Conservation (phyloP, 1,284 basidiomycete genomes). For the Pisolithus thermaeus region DNA sequence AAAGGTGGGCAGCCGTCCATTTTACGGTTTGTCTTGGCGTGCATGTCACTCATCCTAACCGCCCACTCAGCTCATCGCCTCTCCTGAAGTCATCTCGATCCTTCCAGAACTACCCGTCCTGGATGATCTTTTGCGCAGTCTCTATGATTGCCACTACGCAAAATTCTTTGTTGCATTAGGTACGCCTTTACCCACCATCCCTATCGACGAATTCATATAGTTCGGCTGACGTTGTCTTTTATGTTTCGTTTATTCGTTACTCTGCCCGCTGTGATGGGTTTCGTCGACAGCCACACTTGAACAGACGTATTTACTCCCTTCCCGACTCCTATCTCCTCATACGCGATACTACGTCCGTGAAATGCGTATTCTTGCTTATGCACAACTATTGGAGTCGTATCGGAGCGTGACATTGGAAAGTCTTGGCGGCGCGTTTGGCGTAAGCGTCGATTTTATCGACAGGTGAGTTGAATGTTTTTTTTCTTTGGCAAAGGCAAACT, state of each 20-base stretch:
- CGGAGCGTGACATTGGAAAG: conserved; percentile 86
- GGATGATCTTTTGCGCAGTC: conserved; percentile 63
- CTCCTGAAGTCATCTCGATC: conserved; percentile 70
- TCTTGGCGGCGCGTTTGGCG: conserved; percentile 86
- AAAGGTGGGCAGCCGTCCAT: conserved; percentile 51
- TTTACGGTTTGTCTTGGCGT: background rate
- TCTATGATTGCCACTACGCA: conserved; percentile 93
- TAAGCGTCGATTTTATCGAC: conserved; percentile 86
- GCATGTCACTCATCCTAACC: conserved; percentile 1
- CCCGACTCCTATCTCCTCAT: conserved; percentile 82
- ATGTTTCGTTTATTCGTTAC: too few species aligned
- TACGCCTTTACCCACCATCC: conserved; percentile 27
- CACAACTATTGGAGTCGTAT: conserved; percentile 90
- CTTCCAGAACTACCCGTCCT: conserved; percentile 67
- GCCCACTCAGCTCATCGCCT: conserved; percentile 46
- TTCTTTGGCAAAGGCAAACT: background rate
- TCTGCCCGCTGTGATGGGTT: too few species aligned
- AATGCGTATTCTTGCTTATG: conserved; percentile 94
- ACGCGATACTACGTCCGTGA: conserved; percentile 91
- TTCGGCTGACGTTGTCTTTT: too few species aligned
- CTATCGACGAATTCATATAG: too few species aligned
- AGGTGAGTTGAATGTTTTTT: conserved; percentile 41
- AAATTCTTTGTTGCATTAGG: conserved; percentile 90
- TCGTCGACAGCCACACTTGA: conserved; percentile 70
- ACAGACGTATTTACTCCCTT: conserved; percentile 81